phyloP scores from a whole-genome alignment of 495 filamentous ascomycete genomes.

The Clohesyomyces aquaticus region DNA sequence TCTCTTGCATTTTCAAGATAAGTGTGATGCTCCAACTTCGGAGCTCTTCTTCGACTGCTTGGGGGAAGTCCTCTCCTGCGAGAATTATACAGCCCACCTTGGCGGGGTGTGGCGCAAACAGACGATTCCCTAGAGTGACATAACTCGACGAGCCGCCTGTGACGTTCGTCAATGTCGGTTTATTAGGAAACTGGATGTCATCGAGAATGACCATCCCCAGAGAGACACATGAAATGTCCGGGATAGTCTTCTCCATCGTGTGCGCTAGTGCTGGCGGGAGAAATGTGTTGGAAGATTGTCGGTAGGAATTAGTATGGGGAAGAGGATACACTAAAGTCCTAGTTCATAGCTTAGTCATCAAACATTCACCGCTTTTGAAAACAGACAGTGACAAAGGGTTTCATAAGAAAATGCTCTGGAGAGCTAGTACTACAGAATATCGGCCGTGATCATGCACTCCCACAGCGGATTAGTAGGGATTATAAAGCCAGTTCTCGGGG shows the following conservation, averaged over 20 bases:
- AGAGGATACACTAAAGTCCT: no score
- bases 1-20: slow-evolving; percentile 4
- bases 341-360: no score
- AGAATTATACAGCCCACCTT: slow-evolving; percentile 23
- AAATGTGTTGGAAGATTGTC: background rate
- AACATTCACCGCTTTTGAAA: no score
- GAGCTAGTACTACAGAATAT: no score
- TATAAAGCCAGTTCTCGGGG: slow-evolving; percentile 44
- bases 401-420: no score
- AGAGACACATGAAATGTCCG: slow-evolving; percentile 12
- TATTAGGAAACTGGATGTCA: slow-evolving; percentile 18
- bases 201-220: slow-evolving; percentile 31
- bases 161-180: slow-evolving; percentile 13
- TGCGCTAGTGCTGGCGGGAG: background rate
- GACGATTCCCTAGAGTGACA: slow-evolving; percentile 22
- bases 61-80: slow-evolving; percentile 29
- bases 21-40: slow-evolving; percentile 12
- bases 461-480: slow-evolving; percentile 35
- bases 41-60: slow-evolving; percentile 2
- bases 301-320: no score
- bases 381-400: no score
- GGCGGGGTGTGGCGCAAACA: slow-evolving; percentile 5
- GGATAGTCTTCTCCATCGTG: background rate
- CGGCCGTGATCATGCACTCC: no score
- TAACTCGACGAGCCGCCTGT: slow-evolving; percentile 18